Percentiles rank a stretch among this genome's conserved stretches.
phyloP scores from a whole-genome alignment of 2,329 filamentous ascomycete genomes.

The Paraconiothyrium sp. region DNA sequence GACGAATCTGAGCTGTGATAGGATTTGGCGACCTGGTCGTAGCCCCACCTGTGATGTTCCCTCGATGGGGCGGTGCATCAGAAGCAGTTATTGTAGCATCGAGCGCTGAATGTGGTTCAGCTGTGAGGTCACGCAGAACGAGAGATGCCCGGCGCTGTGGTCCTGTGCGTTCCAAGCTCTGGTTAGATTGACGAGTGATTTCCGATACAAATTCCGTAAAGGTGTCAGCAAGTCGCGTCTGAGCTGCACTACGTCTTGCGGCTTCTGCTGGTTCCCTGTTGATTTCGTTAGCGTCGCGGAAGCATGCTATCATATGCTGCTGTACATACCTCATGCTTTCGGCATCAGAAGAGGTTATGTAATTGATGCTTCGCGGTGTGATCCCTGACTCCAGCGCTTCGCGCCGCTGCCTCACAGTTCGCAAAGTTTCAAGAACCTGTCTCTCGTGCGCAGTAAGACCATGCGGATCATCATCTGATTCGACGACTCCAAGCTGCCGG shows the following conservation, averaged over 20 bases:
- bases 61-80: background rate
- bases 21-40: constrained; percentile 43
- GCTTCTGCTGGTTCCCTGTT: constrained; percentile 28
- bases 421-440: constrained; percentile 57
- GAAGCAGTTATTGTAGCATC: background rate
- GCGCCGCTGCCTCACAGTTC: constrained; percentile 54
- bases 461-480: constrained; percentile 56
- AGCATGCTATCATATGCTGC: constrained; percentile 9
- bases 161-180: constrained; percentile 31
- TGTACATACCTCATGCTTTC: constrained; percentile 36
- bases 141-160: constrained; percentile 54
- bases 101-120: constrained; percentile 10
- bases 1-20: constrained; percentile 43
- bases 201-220: constrained; percentile 36
- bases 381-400: constrained; percentile 51
- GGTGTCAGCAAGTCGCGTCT: constrained; percentile 25
- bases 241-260: constrained; percentile 24
- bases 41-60: constrained; percentile 40
- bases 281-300: constrained; percentile 21
- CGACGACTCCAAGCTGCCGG: constrained; percentile 49
- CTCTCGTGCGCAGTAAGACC: constrained; percentile 58
- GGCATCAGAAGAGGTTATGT: constrained; percentile 42
- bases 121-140: constrained; percentile 39
- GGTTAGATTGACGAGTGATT: constrained; percentile 32
- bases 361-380: constrained; percentile 55